Evolutionary conservation across 352 stramenopile species (phyloP).

Genomic region (Sclerospora graminicola): DNA sequence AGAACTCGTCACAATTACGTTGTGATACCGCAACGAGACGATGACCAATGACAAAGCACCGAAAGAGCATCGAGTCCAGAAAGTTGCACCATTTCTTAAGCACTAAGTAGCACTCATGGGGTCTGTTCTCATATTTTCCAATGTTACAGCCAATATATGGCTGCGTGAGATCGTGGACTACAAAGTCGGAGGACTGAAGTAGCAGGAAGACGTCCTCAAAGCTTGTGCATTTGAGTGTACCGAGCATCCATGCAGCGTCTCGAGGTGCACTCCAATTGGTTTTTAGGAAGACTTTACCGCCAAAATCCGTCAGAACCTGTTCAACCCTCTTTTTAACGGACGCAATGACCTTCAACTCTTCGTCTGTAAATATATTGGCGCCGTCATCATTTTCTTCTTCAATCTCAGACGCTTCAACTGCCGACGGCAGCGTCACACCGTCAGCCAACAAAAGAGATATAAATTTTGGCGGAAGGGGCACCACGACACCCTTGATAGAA

Average conservation of each 20-base stretch:
- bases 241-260: constrained; percentile 90
- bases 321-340: constrained; percentile 53
- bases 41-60: constrained; percentile 85
- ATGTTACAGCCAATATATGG: constrained; percentile 61
- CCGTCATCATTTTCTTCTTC: constrained; percentile 15
- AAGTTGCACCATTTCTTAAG: constrained; percentile 94
- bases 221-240: constrained; percentile 58
- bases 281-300: constrained; percentile 81
- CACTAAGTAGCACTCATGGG: constrained; percentile 57
- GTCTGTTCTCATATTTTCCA: constrained; percentile 3
- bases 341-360: constrained; percentile 18
- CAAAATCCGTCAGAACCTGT: constrained; percentile 42
- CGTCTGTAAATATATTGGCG: constrained; percentile 12
- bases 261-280: constrained; percentile 91
- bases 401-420: constrained; percentile 15
- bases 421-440: constrained; percentile 37
- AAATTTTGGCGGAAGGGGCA: constrained; percentile 42
- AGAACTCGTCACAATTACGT: constrained; percentile 88
- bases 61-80: constrained; percentile 92
- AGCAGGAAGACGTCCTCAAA: constrained; percentile 81
- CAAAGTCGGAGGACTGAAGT: constrained; percentile 80
- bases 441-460: constrained; percentile 58
- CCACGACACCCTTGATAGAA: constrained; percentile 49
- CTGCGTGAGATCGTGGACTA: constrained; percentile 86
- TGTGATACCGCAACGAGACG: constrained; percentile 85